These are phyloP conservation scores for Aspergillus viridinutans DNA, from an alignment of 2,329 filamentous ascomycete species.

Conservation along the genomic window DNA sequence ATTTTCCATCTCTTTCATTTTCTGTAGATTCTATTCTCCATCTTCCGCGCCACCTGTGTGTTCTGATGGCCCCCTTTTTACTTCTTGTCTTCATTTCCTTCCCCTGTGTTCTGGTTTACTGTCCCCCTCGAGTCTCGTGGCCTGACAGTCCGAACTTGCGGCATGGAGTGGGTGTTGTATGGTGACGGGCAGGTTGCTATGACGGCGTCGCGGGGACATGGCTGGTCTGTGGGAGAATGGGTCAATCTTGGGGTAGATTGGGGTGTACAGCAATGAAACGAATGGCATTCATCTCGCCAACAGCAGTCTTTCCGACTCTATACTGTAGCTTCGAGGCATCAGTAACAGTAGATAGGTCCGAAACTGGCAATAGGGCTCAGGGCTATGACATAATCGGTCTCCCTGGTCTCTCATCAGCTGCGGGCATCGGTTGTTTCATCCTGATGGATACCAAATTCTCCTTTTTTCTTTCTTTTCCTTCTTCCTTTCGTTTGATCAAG, in stretches of 20 bases:
- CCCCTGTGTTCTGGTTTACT: conserved; percentile 14
- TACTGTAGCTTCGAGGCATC: neutral
- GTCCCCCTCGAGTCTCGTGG: conserved; percentile 1
- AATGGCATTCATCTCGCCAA: neutral
- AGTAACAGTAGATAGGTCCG: neutral
- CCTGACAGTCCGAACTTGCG: neutral
- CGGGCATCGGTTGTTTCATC: neutral
- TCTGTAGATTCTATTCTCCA: conserved; percentile 7
- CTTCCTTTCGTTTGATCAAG: neutral
- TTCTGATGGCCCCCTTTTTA: neutral
- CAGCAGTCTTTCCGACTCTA: neutral
- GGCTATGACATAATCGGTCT: conserved; percentile 12
- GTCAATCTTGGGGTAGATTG: neutral
- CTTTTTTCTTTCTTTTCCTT: neutral
- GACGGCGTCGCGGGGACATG: neutral
- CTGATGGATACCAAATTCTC: neutral
- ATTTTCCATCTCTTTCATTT: conserved; percentile 17
- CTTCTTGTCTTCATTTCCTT: conserved; percentile 1
- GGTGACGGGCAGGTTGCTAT: neutral
- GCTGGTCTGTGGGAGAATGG: neutral
- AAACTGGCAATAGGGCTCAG: conserved; percentile 9
- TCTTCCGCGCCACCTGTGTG: conserved; percentile 4
- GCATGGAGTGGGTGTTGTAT: neutral
- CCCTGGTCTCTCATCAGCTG: neutral
- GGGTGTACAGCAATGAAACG: neutral